Base-by-base conservation (phyloP, 2,329 filamentous ascomycete species). In the Colletotrichum lini region DNA sequence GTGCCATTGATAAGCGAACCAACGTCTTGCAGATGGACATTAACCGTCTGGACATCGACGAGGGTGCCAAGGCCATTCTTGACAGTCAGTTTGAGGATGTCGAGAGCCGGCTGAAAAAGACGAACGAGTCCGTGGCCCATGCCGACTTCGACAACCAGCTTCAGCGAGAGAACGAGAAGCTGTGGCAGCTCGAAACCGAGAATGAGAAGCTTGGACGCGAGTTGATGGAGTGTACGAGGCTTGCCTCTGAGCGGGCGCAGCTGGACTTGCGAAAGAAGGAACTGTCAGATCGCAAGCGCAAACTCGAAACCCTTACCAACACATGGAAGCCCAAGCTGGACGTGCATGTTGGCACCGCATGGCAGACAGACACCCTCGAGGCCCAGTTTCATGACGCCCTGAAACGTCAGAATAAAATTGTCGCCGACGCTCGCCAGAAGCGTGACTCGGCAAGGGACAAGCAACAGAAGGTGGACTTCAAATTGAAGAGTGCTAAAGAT, bases 251-350 rank as follows among this genome's bases (percentile, higher is more conserved):
- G 73, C 89, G 95, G 47, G 96, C 96, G 15, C 92, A 93, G 76
- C 87, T 99, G 13, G 94, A 97, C 68, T 91, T 93, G 75, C 87
- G 95, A 44, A 95, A 93, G 77, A 95, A 95, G 75, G 93, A 98
- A 77, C 82, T 94, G 38, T 89, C 90, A 73, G 92, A 94, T 74
- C 90, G 92, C 66, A 89, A 93, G 79, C 88, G 90, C 44, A 93
- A 93, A 72, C 85, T 98, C 2, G 89, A 95, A 10, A 96, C 94
- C 0, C 90, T 98, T 83, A 89, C 86, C 73, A 90, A 86, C 58
- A 94, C 94, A 0, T 94, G 97, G 85, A 89, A 87, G 61, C 86
- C 91, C 44, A 93, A 93, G 74, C 85, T 99, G 26, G 86, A 88
- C 15, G 83, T 86, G 7, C 80, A 94, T 13, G 76, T 98, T 42